These are phyloP conservation scores for Ceratocystis cubensis DNA, from an alignment of 2,329 filamentous ascomycete genomes.

Conservation along the genomic window DNA sequence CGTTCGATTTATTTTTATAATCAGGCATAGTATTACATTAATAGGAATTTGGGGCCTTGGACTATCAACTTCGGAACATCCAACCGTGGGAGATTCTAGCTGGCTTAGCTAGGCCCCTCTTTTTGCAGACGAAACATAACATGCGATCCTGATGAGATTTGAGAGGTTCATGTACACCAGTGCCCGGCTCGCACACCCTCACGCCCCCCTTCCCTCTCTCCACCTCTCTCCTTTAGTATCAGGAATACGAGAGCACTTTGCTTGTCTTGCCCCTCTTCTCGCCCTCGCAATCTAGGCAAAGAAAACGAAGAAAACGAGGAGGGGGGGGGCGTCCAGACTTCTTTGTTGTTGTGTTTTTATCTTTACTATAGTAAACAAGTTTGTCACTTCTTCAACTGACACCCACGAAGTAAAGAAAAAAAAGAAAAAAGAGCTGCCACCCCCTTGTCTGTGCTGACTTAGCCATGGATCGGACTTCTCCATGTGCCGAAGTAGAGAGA, in stretches of 20 bases:
- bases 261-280: too few species aligned
- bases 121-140: slow-evolving; percentile 3
- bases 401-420: neutral
- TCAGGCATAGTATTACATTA: neutral
- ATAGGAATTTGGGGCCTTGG: neutral
- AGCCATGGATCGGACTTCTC: neutral
- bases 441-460: neutral
- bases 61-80: slow-evolving; percentile 6
- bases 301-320: too few species aligned
- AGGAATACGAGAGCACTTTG: too few species aligned
- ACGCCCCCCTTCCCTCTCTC: neutral
- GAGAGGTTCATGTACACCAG: neutral
- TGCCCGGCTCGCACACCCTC: neutral
- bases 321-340: too few species aligned
- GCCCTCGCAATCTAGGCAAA: too few species aligned
- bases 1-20: slow-evolving; percentile 1
- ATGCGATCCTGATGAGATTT: neutral
- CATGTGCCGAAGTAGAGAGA: neutral
- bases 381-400: neutral
- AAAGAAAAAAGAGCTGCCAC: neutral
- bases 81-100: slow-evolving; percentile 1
- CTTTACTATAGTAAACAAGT: too few species aligned
- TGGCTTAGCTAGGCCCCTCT: neutral
- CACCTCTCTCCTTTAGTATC: neutral
- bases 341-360: too few species aligned